Evolutionary conservation across 163 green algal genomes (phyloP).

Genomic region (Scenedesmus sp.): DNA sequence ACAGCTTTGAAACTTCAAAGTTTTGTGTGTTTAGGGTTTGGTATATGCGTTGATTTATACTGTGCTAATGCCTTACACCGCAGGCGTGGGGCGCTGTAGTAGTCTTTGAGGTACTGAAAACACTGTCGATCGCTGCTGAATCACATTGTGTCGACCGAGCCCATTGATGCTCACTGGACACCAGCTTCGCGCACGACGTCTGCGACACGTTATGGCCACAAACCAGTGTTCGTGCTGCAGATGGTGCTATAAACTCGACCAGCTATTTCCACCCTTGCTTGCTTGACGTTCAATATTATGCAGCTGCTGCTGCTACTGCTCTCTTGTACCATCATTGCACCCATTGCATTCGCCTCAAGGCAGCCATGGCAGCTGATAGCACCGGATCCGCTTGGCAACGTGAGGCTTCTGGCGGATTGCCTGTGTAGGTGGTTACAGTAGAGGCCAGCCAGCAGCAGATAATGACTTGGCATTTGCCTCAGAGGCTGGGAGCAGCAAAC

Average conservation of each 20-base stretch:
- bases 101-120: neutral
- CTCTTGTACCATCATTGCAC: neutral
- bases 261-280: neutral
- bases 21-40: neutral
- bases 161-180: too few species aligned
- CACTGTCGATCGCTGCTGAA: neutral
- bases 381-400: constrained; percentile 22
- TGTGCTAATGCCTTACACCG: neutral
- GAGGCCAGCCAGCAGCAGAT: neutral
- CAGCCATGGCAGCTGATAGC: neutral
- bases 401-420: constrained; percentile 26
- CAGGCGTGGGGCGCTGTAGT: too few species aligned
- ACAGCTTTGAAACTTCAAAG: too few species aligned
- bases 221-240: neutral
- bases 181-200: neutral
- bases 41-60: neutral
- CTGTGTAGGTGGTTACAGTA: neutral
- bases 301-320: neutral
- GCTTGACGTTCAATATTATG: neutral
- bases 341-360: neutral
- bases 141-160: neutral
- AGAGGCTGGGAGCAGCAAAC: neutral
- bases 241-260: too few species aligned
- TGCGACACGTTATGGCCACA: too few species aligned
- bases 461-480: neutral